Base-by-base conservation (phyloP, 495 filamentous ascomycete species). In the Penicillium lividum region DNA sequence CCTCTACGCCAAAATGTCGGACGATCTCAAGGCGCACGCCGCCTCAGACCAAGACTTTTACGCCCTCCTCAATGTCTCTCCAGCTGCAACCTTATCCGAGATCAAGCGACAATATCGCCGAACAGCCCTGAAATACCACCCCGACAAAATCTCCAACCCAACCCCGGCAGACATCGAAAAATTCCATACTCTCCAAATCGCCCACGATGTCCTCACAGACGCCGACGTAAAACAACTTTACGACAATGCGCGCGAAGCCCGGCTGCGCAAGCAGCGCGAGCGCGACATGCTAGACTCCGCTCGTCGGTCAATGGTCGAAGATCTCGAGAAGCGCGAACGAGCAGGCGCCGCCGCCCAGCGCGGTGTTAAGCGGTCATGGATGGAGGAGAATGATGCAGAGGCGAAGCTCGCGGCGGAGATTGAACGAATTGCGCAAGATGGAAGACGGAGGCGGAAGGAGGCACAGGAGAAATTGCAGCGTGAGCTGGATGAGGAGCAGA, bases 101-200 rank as follows among this genome's bases (percentile, higher is more conserved):
- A 84, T 98, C 65, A 89, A 92, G 55, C 85, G 86, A 53, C 91
- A 91, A 47, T 98, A 96, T 77, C 86, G 92, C 36, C 91, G 89
- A 68, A 89, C 91, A 4, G 90, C 95, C 0, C 79, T 97, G 9
- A 91, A 89, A 70, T 90, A 91, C 69, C 94, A 98, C 71, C 94
- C 94, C 9, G 93, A 96, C 79, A 89, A 88, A 74, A 82, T 88
- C 66, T 71, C 80, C 40, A 82, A 82, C 65, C 78, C 85, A 25
- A 77, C 76, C 33, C 66, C 75, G 9, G 77, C 75, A 40, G 85
- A 86, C 31, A 80, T 84, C 57, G 87, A 89, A 56, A 89, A 84
- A 65, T 93, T 92, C 68, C 86, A 91, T 63, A 77, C 86, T n/a
- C 78, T 90, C 15, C 83, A 84, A 47, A 84, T 89, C 60, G 89